Evolutionary conservation across 345 rosid genomes (phyloP), one percentile per base, ranked within the genome.

Genomic region (Ceriops decandra): DNA sequence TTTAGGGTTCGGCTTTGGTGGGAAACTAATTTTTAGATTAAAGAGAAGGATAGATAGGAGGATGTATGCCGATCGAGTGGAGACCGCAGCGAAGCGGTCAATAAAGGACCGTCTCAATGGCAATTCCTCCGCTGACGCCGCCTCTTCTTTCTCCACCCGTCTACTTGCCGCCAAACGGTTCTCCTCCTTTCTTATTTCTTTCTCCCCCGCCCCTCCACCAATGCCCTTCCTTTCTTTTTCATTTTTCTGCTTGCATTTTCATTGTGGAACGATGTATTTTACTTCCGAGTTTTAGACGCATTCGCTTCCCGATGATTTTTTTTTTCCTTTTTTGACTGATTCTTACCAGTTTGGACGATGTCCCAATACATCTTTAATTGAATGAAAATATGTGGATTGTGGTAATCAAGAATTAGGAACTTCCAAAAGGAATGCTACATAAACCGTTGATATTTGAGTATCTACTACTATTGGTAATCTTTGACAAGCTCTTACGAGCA

Each of bases 31-130:
- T 33, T 42, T 13, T 3, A 13, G 49, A 13, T 42, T 13, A 13
- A 42, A 42, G 2, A 42, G 46, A 38, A 11, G 46, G 46, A 11
- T 38, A 33, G 36, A 33, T 33, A 53, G 26, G 26, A 69, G 75
- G 70, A 95, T 95, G 99, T 95, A 95, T 76, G 96, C 99, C 76
- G 99, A 95, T 87, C 88, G 78, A 69, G 88, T 88, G 69, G 96
- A 95, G 77, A 86, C 83, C 57, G 84, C 76, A n/a, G 81, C 71
- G 59, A 83, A 76, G 73, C 76, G 82, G 80, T 74, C 88, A 15
- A 79, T 86, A 10, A 88, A 80, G 85, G 97, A 91, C 49, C 95
- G 98, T 31, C 87, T 91, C 77, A 90, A 88, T 56, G 93, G 90
- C 63, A 83, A 74, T 42, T 42, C 49, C 62, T 72, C 90, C 73